Base-by-base conservation (phyloP, 176 grass and related monocot species). In the Neostapfia colusana region DNA sequence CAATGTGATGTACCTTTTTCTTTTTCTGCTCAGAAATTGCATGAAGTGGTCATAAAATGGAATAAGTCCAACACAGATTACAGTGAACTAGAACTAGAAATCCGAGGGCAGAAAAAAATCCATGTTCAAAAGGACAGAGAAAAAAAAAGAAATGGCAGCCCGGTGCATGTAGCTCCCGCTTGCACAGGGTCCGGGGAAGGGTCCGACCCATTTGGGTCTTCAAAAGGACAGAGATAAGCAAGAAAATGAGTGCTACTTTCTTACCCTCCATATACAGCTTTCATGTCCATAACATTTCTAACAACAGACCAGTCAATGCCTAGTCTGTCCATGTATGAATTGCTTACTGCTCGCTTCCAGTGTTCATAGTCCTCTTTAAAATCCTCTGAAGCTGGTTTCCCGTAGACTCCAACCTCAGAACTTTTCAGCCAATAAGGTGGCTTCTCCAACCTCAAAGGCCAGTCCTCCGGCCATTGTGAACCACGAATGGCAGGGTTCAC, bases 281-380 rank as follows among this genome's bases (percentile, higher is more conserved):
- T 88, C 93, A 97, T 97, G 46, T 97, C 93, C 90, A 97, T 97
- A 69, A 93, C 88, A 77, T 93, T 93, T 82, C 93, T 89, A 67
- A 90, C 77, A 65, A 72, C 77, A 17, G 80, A 87, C 90, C 93
- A 97, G 41, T 93, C 65, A 42, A 97, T 86, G 48, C 93, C 90
- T 57, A 93, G n/a, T 37, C 83, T 76, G 26, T 84, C 73, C 60
- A 86, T 70, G 69, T 97, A 97, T 5, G 90, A 89, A 45, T 93
- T 93, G 8, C 41, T 56, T 21, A 93, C 79, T 24, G 89, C 83
- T 27, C 59, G 67, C 40, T 90, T 97, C 93, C 93, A 97, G 79
- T 90, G 90, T 66, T 93, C 80, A 21, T 90, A 97, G 65, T 97
- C 90, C 56, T 59, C 81, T 63, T 85, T 44, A 82, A 93, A 97